Conservation (phyloP, 345 rosid genomes). For the Hypericum androsaemum region DNA sequence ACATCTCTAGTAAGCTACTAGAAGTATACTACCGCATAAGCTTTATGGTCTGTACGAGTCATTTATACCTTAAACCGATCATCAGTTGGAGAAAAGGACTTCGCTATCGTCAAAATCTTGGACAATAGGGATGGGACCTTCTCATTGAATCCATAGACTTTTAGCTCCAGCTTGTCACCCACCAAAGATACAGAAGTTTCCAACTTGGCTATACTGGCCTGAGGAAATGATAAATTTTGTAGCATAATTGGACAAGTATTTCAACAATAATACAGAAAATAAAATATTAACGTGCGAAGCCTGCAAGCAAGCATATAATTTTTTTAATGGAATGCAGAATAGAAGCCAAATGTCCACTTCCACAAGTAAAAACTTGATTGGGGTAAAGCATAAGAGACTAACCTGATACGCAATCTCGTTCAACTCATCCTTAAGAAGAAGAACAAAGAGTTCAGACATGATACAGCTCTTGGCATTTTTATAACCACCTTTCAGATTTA, state of each 20-base stretch:
- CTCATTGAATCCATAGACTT: conserved; percentile 84
- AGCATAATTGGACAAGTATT: too few relatives aligned
- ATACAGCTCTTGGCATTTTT: conserved; percentile 53
- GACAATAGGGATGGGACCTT: conserved; percentile 69
- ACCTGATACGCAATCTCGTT: conserved; percentile 93
- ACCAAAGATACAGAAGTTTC: conserved; percentile 63
- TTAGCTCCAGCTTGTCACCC: conserved; percentile 79
- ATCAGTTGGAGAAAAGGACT: conserved; percentile 59
- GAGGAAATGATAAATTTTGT: conserved; percentile 18
- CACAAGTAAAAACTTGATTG: not conserved
- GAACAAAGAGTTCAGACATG: conserved; percentile 70
- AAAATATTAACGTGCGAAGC: too few relatives aligned
- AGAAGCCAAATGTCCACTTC: not conserved
- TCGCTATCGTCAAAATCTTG: conserved; percentile 55
- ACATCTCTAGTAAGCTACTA: not conserved
- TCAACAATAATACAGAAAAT: too few relatives aligned
- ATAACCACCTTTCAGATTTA: conserved; percentile 78
- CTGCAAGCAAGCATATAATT: too few relatives aligned
- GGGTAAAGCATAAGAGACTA: conserved; percentile 14
- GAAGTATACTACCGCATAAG: not conserved
- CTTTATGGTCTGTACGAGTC: not conserved
- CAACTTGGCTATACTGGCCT: conserved; percentile 93
- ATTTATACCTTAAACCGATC: conserved; percentile 72
- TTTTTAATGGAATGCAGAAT: conserved; percentile 1
- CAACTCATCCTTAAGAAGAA: conserved; percentile 85